These are phyloP conservation scores for Penium margaritaceum DNA, from an alignment of 139 green algal genomes.

Conservation along the genomic window DNA sequence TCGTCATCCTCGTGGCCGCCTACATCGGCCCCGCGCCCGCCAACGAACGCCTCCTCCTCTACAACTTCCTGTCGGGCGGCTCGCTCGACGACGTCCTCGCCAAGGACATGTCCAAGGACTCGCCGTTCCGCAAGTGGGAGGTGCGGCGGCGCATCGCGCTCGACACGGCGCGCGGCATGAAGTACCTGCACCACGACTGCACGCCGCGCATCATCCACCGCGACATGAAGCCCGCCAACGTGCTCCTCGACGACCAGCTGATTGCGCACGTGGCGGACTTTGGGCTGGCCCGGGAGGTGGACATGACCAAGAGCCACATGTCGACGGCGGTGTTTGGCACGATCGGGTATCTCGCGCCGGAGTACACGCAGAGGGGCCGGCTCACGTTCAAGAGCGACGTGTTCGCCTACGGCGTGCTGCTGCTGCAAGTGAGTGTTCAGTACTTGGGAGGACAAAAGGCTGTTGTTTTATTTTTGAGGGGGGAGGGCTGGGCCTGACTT, in stretches of 20 bases:
- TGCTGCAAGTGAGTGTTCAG: slow-evolving; percentile 21
- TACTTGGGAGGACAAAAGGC: too few species aligned
- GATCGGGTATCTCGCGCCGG: slow-evolving; percentile 29
- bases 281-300: slow-evolving; percentile 26
- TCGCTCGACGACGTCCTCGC: not conserved
- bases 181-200: slow-evolving; percentile 49
- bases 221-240: slow-evolving; percentile 56
- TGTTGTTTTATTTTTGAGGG: too few species aligned
- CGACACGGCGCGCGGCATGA: slow-evolving; percentile 33
- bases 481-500: too few species aligned
- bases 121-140: slow-evolving; percentile 5
- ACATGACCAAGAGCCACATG: slow-evolving; percentile 13
- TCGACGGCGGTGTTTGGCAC: slow-evolving; percentile 28
- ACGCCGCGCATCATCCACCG: slow-evolving; percentile 41
- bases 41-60: slow-evolving; percentile 21
- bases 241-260: slow-evolving; percentile 46
- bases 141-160: not conserved
- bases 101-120: slow-evolving; percentile 3
- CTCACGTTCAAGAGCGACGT: slow-evolving; percentile 21
- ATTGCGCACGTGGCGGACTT: slow-evolving; percentile 54
- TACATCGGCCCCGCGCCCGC: slow-evolving; percentile 4
- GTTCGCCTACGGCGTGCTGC: slow-evolving; percentile 17
- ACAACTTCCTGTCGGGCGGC: slow-evolving; percentile 27
- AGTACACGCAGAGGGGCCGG: slow-evolving; percentile 11
- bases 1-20: slow-evolving; percentile 20